Evolutionary conservation across 1,284 basidiomycete genomes (phyloP).

Genomic region (Wallemia ichthyophaga): DNA sequence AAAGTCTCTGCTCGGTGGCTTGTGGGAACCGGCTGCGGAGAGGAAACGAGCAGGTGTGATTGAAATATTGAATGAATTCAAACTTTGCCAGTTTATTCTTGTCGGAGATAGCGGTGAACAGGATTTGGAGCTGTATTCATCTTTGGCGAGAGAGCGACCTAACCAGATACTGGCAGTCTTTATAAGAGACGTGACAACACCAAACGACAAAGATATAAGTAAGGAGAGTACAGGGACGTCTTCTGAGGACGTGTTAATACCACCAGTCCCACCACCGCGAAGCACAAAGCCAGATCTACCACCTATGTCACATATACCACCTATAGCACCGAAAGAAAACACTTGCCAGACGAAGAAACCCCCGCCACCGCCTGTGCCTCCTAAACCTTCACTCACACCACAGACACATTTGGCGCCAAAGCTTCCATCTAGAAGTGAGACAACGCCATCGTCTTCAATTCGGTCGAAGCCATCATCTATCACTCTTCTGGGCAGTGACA

Average conservation of each 20-base stretch:
- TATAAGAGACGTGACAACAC: conserved; percentile 34
- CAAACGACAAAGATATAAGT: conserved; percentile 1
- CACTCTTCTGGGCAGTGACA: conserved; percentile 11
- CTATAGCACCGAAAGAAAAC: not conserved
- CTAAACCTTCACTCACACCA: not conserved
- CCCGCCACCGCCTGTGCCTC: not conserved
- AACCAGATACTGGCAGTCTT: conserved; percentile 34
- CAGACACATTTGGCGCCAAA: not conserved
- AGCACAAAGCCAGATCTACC: not conserved
- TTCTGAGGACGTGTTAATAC: not conserved
- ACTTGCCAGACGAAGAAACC: too few species aligned
- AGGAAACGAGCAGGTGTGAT: conserved; percentile 49
- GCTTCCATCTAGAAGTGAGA: too few species aligned
- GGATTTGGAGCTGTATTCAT: conserved; percentile 52
- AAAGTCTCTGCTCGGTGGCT: conserved; percentile 44
- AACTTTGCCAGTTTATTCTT: conserved; percentile 40
- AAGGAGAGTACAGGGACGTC: not conserved
- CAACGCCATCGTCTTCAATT: conserved; percentile 3
- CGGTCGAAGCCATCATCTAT: not conserved
- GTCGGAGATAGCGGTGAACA: conserved; percentile 69
- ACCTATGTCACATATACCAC: not conserved
- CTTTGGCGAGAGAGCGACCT: conserved; percentile 34
- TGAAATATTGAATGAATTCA: conserved; percentile 46
- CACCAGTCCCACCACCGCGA: not conserved
- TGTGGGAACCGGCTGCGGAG: conserved; percentile 33